Evolutionary conservation across 2,329 filamentous ascomycete genomes (phyloP).

Genomic region (Dothidotthia symphoricarpi): DNA sequence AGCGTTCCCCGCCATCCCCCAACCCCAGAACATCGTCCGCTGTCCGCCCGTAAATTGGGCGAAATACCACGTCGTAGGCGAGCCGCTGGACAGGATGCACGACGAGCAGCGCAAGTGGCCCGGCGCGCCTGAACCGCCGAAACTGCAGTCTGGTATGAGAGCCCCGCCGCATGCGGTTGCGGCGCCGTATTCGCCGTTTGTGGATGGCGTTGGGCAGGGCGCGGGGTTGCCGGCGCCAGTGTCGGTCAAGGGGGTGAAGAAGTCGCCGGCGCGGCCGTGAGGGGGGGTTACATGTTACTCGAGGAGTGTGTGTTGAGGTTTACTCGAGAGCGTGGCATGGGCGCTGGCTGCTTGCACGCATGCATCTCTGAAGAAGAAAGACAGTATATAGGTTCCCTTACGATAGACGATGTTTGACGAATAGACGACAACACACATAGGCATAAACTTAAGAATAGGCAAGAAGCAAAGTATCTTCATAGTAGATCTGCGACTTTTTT

Average conservation of each 20-base stretch:
- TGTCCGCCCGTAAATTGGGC: slow-evolving; percentile 92
- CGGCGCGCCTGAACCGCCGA: slow-evolving; percentile 41
- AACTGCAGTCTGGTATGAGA: slow-evolving; percentile 35
- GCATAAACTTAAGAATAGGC: too few species aligned
- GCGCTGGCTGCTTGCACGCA: slow-evolving; percentile 26
- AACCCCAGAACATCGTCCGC: slow-evolving; percentile 77
- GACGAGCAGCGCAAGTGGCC: slow-evolving; percentile 65
- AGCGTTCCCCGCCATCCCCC: slow-evolving; percentile 66
- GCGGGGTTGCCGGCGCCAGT: slow-evolving; percentile 21
- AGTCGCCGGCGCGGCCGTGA: slow-evolving; percentile 21
- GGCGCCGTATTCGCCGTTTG: slow-evolving; percentile 60
- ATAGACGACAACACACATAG: slow-evolving; percentile 21
- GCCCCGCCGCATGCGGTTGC: slow-evolving; percentile 55
- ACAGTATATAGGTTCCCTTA: too few species aligned
- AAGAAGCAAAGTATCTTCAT: too few species aligned
- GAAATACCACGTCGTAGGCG: slow-evolving; percentile 87
- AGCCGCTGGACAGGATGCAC: slow-evolving; percentile 80
- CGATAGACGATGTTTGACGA: slow-evolving; percentile 30
- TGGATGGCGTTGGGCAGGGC: slow-evolving; percentile 48
- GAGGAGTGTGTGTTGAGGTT: too few species aligned
- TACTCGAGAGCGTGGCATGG: too few species aligned
- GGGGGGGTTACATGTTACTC: slow-evolving; percentile 7
- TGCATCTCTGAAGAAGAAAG: too few species aligned
- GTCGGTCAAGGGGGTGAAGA: slow-evolving; percentile 32
- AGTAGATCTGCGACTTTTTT: too few species aligned